Base-by-base conservation (phyloP, 169 alveolate genomes). In the Plasmodium sp. region DNA sequence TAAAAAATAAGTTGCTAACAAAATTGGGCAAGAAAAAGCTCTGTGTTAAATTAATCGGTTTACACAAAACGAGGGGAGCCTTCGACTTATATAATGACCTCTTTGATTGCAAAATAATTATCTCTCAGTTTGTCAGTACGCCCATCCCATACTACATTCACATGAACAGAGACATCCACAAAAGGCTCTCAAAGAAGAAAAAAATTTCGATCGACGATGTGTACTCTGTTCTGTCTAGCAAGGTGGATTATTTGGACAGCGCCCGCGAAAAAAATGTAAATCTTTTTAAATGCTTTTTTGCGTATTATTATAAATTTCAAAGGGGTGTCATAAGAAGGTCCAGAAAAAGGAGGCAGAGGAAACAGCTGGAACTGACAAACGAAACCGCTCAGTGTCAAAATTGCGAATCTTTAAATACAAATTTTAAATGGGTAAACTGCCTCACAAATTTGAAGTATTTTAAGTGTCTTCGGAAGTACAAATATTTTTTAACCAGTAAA, bases 11-110 rank as follows among this genome's bases (percentile, higher is more conserved):
- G 45, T 39, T 92, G 62, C 45, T 92, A 16, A 67, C 81, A 81
- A 71, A 81, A 7, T 54, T 62, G 62, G 75, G 77, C 22, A 72
- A 72, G 54, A 71, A 92, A 67, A 67, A 67, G 43, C 74, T 43
- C 41, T 81, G 85, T 41, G 92, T 92, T 72, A 92, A 92, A 67
- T 41, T 81, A n/a, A 73, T 92, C 39, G 92, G 95, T 71, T 92
- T 92, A 48, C 84, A 81, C 43, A 83, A 73, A 71, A 51, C 84
- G n/a, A 81, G 51, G 16, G 72, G 41, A 18, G 45, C 31, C n/a
- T 81, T 92, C 71, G 74, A 73, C 77, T 36, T 77, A 58, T 92
- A 81, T 92, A 45, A 39, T 22, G 43, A 92, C 56, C 56, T 92
- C 18, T 92, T 81, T 72, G 95, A 92, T 92, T 92, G 84, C 75